phyloP scores from a whole-genome alignment of 2,329 filamentous ascomycete genomes.

The Botrytis aclada region DNA sequence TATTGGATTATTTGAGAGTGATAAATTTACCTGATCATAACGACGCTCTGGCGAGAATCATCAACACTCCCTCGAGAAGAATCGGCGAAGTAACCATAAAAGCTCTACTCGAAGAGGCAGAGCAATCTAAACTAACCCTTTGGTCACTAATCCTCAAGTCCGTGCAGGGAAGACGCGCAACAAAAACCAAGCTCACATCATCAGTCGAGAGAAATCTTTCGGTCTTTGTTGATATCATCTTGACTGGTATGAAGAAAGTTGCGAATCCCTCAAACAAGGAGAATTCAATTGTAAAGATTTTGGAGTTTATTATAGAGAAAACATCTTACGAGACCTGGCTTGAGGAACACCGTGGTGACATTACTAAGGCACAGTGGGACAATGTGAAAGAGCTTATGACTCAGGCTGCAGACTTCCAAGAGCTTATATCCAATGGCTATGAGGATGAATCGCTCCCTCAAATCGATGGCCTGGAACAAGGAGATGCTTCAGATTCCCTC shows the following conservation, averaged over 20 bases:
- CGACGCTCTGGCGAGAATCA: slow-evolving; percentile 76
- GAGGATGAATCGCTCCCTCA: slow-evolving; percentile 59
- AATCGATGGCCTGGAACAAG: slow-evolving; percentile 69
- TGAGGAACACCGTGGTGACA: slow-evolving; percentile 65
- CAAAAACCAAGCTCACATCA: slow-evolving; percentile 53
- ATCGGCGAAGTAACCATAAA: slow-evolving; percentile 79
- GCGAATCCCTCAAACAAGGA: slow-evolving; percentile 29
- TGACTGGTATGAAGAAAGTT: slow-evolving; percentile 55
- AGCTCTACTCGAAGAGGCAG: slow-evolving; percentile 71
- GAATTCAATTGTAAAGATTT: slow-evolving; percentile 36
- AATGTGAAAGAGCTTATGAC: slow-evolving; percentile 87
- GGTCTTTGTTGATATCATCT: slow-evolving; percentile 57
- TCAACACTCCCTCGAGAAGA: slow-evolving; percentile 79
- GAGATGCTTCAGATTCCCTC: slow-evolving; percentile 60
- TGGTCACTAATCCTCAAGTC: slow-evolving; percentile 70
- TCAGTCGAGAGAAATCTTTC: slow-evolving; percentile 55
- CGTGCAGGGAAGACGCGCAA: slow-evolving; percentile 49
- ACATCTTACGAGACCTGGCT: slow-evolving; percentile 74
- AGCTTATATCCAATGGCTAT: slow-evolving; percentile 30
- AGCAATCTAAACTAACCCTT: slow-evolving; percentile 63
- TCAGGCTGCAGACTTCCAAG: slow-evolving; percentile 69
- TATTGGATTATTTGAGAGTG: slow-evolving; percentile 85
- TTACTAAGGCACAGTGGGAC: slow-evolving; percentile 76
- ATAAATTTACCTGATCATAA: slow-evolving; percentile 83
- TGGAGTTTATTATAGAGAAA: slow-evolving; percentile 58